A percentile compares a stretch with the other conserved stretches of the same genome.
These are phyloP conservation scores for Mrakia gelida DNA, from an alignment of 768 basidiomycete genomes.

Conservation along the genomic window DNA sequence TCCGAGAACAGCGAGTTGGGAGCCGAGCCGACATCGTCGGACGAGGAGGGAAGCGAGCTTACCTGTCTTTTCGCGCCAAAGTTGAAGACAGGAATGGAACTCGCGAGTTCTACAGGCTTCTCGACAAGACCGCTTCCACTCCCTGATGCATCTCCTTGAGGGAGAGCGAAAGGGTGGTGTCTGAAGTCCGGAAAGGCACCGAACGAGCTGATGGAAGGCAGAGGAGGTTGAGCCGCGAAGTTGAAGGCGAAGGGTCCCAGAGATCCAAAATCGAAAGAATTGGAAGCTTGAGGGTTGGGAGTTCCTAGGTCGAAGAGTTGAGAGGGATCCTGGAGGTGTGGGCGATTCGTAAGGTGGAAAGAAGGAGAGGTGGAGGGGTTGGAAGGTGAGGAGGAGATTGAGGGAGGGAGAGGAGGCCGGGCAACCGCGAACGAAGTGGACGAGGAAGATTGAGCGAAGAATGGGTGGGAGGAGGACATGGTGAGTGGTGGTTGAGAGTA, in stretches of 20 bases:
- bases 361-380: background rate
- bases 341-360: no score
- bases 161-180: background rate
- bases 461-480: background rate
- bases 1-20: background rate
- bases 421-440: background rate
- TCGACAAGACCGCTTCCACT: background rate
- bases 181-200: background rate
- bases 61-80: background rate
- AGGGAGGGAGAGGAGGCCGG: background rate
- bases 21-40: background rate
- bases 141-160: background rate
- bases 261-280: background rate
- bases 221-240: background rate
- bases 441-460: background rate
- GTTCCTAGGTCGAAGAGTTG: background rate
- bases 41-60: background rate
- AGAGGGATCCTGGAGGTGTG: no score
- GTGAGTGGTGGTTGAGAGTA: background rate
- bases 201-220: background rate
- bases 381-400: background rate
- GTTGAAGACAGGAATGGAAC: background rate
- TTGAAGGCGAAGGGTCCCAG: background rate
- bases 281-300: background rate
- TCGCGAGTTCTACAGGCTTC: background rate